Evolutionary conservation across 192 early-diverging fungal genomes (phyloP).

Genomic region (Coemansia sp.): DNA sequence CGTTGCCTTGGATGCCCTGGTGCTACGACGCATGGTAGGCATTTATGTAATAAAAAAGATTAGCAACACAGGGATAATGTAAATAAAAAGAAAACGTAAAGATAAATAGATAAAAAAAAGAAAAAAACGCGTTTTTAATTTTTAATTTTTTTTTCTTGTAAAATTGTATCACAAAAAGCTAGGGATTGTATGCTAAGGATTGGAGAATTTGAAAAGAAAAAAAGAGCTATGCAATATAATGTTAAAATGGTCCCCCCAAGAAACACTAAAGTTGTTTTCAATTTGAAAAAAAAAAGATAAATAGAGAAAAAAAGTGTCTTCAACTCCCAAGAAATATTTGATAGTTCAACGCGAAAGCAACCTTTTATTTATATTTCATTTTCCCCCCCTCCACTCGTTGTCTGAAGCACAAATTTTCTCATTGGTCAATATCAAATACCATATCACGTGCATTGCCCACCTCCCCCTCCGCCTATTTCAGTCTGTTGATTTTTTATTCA

Average conservation of each 20-base stretch:
- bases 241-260: not conserved
- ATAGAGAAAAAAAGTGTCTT: not conserved
- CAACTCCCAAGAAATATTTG: too few relatives aligned
- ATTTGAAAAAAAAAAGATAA: not conserved
- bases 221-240: not conserved
- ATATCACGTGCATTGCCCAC: too few relatives aligned
- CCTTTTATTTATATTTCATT: too few relatives aligned
- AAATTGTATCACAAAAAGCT: not conserved
- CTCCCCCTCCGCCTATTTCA: too few relatives aligned
- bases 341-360: too few relatives aligned
- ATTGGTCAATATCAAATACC: too few relatives aligned
- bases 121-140: not conserved
- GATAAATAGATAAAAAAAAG: not conserved
- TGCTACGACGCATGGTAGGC: conserved; percentile 40
- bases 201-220: not conserved
- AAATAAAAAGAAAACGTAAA: too few relatives aligned
- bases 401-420: too few relatives aligned
- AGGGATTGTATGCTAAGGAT: not conserved
- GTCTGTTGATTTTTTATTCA: not conserved
- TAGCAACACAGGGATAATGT: not conserved
- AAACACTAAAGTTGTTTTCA: not conserved
- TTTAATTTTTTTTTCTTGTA: not conserved
- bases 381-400: too few relatives aligned
- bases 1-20: conserved; percentile 6
- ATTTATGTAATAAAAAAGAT: conserved; percentile 7